These are phyloP conservation scores for Macadamia tetraphylla DNA, from an alignment of 164 flowering plant species.

Conservation along the genomic window DNA sequence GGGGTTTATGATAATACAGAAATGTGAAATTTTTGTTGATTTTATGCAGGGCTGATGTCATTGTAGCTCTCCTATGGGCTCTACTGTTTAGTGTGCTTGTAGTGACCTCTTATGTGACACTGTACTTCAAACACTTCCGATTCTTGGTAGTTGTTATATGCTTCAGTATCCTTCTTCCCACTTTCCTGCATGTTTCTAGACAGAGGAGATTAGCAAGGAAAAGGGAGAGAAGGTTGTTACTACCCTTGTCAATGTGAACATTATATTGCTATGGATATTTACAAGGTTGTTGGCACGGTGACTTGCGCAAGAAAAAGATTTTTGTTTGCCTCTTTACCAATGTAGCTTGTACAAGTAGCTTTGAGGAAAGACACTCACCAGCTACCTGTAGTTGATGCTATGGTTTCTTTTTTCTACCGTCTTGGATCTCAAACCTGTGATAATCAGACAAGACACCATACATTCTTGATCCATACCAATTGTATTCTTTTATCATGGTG, in stretches of 20 bases:
- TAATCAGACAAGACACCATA: not conserved
- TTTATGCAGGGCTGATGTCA: conserved; percentile 45
- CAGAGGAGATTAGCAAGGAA: conserved; percentile 32
- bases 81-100: conserved; percentile 34
- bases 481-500: conserved; percentile 2
- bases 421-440: conserved; percentile 11
- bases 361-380: not conserved
- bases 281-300: not conserved
- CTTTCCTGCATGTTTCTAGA: conserved; percentile 37
- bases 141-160: conserved; percentile 26
- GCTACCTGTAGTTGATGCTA: conserved; percentile 7
- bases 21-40: conserved; percentile 4
- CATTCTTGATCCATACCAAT: conserved; percentile 2
- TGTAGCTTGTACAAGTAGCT: conserved; percentile 2
- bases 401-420: not conserved
- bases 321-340: not conserved
- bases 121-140: conserved; percentile 35
- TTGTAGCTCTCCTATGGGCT: conserved; percentile 41
- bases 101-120: conserved; percentile 29
- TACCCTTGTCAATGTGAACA: conserved; percentile 52
- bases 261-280: conserved; percentile 3
- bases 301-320: not conserved
- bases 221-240: conserved; percentile 43
- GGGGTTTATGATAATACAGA: not conserved
- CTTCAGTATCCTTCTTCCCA: conserved; percentile 35